These are phyloP conservation scores for Diaporthe sp. DNA, from an alignment of 2,329 filamentous ascomycete genomes.

Conservation along the genomic window DNA sequence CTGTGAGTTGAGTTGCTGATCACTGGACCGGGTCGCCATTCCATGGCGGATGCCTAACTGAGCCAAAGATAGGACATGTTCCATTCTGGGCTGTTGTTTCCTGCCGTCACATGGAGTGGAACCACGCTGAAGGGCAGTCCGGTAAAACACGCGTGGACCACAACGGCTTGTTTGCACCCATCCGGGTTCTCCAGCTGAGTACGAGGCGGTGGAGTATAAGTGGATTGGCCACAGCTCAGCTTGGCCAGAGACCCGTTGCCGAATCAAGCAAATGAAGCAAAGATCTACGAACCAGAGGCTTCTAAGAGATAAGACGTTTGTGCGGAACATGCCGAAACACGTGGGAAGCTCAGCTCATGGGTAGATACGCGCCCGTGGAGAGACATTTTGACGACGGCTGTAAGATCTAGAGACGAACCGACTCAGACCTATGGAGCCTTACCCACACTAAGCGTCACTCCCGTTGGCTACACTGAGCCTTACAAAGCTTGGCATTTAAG, in stretches of 20 bases:
- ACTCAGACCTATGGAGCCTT: constrained; percentile 1
- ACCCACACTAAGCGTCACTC: neutral
- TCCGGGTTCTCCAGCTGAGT: neutral
- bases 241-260: neutral
- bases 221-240: neutral
- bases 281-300: constrained; percentile 13
- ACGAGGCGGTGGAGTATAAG: neutral
- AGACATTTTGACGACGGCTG: neutral
- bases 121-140: no score
- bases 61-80: constrained; percentile 1
- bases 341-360: neutral
- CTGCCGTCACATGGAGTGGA: neutral
- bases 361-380: neutral
- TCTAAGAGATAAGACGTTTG: neutral
- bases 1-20: neutral
- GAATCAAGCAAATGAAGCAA: neutral
- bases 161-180: neutral
- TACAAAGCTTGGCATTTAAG: constrained; percentile 17
- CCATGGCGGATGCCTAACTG: neutral
- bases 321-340: neutral
- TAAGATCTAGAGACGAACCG: neutral
- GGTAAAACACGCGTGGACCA: neutral
- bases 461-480: neutral
- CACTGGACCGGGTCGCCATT: neutral
- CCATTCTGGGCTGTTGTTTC: neutral